Base-by-base conservation (phyloP, 352 stramenopile genomes). In the Globisporangium recalcitrans region DNA sequence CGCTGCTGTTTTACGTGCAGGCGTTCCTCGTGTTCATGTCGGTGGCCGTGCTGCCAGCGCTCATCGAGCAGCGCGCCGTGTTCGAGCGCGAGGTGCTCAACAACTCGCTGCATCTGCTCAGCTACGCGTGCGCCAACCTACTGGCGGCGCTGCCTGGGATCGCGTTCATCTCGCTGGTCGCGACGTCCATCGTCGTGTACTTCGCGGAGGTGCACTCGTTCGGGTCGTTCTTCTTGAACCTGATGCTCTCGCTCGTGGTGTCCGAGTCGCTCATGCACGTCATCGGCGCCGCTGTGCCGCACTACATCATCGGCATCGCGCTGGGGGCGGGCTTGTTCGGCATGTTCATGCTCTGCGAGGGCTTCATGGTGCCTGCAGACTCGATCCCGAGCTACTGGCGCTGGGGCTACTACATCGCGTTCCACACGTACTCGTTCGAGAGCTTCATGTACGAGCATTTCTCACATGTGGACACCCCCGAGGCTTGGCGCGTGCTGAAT, bases 21-120 rank as follows among this genome's bases (percentile, higher is more conserved):
- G 87, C 88, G 9, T 97, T 97, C 63, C 72, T 97, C 54, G 85
- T 95, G 29, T 97, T 96, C 71, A 97, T 97, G 89, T 91, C 75
- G 13, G 79, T 97, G n/a, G 88, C 88, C 3, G 82, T 80, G 6
- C 61, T 97, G 24, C 90, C 90, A 1, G 86, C 87, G 47, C 75
- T 95, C 29, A 77, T 97, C 54, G 80, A 96, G 51, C 81, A 96
- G 59, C 75, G 89, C 56, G 77, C 74, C 1, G 90, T 96, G 46
- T 87, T 96, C 36, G 69, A 92, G 54, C 87, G 91, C 8, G 90
- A 97, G 71, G 75, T 81, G 31, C n/a, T n/a, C n/a, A 56, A 97
- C 74, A 81, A 72, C 58, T 87, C 80, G 59, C 84, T 97, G 11
- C 72, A 87, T 58, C 59, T 92, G 27, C 29, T 80, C 29, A 83